A percentile compares a stretch with the other conserved stretches of the same genome.
Evolutionary conservation across 129 eudicot species (phyloP).

Genomic region (Scalesia atractyloides): DNA sequence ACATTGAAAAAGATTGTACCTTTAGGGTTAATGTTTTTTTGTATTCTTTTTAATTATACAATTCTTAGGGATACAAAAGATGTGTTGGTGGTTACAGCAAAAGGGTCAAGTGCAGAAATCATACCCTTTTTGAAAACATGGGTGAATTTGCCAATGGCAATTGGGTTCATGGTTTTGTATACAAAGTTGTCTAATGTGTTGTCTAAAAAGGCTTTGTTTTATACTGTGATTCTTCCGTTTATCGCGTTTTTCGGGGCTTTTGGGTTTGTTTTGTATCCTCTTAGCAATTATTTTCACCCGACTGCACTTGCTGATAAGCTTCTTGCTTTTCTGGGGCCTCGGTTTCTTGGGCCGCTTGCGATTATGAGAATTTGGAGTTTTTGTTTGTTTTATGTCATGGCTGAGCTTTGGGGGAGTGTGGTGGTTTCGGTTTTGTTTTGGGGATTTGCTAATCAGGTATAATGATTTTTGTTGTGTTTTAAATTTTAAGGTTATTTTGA

Average conservation of each 20-base stretch:
- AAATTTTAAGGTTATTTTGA: not conserved
- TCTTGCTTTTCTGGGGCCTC: constrained; percentile 71
- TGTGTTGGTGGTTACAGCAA: constrained; percentile 97
- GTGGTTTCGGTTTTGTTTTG: constrained; percentile 96
- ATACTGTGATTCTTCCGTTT: constrained; percentile 76
- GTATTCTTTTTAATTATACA: constrained; percentile 90
- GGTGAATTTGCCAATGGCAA: constrained; percentile 99
- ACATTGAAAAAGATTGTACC: constrained; percentile 92
- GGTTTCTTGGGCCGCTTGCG: constrained; percentile 96
- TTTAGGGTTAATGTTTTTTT: constrained; percentile 94
- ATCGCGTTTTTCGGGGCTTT: constrained; percentile 97
- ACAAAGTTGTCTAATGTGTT: constrained; percentile 86
- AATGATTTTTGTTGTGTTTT: not conserved
- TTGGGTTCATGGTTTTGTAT: constrained; percentile 92
- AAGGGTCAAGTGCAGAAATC: constrained; percentile 99
- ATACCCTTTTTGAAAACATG: constrained; percentile 98
- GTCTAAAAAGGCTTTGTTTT: constrained; percentile 83
- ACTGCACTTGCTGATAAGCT: constrained; percentile 93
- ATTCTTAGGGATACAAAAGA: constrained; percentile 95
- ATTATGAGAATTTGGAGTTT: constrained; percentile 97
- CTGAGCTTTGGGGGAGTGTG: constrained; percentile 99
- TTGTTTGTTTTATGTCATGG: constrained; percentile 99
- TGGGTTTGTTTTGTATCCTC: constrained; percentile 94
- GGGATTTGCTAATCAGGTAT: constrained; percentile 99
- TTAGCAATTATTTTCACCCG: constrained; percentile 79